Conservation (phyloP, 495 filamentous ascomycete genomes). For the Aspergillus taichungensis region DNA sequence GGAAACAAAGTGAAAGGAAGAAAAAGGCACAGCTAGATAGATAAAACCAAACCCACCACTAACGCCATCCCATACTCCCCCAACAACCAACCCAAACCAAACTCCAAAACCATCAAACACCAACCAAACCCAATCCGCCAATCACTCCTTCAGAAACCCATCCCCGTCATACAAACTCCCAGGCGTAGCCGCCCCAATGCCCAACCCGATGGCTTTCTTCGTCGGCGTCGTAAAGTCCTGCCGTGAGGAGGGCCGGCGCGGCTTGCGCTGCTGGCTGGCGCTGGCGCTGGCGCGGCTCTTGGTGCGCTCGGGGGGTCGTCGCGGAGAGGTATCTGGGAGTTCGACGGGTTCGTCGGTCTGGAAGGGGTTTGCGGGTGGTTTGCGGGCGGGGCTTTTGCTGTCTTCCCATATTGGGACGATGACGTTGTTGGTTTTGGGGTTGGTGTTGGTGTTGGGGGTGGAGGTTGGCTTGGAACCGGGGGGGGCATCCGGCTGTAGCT, state of each 20-base stretch:
- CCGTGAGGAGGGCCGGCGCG: conserved; percentile 10
- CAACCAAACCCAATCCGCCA: background rate
- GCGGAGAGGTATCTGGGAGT: conserved; percentile 9
- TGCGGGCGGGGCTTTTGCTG: background rate
- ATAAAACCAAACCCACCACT: background rate
- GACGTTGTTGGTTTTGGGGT: conserved; percentile 5
- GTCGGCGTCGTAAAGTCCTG: conserved; percentile 24
- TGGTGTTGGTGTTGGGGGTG: conserved; percentile 1
- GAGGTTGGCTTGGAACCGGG: background rate
- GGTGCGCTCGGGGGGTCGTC: background rate
- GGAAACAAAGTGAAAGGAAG: conserved; percentile 1
- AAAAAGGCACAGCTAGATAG: conserved; percentile 7
- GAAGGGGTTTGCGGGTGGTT: conserved; percentile 5
- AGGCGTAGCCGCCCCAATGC: conserved; percentile 28
- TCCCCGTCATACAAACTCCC: conserved; percentile 42
- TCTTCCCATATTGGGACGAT: conserved; percentile 38
- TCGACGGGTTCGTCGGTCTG: conserved; percentile 8
- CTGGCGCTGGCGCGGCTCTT: conserved; percentile 4
- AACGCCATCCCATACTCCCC: no score
- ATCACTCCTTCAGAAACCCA: conserved; percentile 39
- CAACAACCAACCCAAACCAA: no score
- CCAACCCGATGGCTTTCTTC: conserved; percentile 26
- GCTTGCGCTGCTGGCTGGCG: conserved; percentile 9
- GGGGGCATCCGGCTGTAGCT: background rate
- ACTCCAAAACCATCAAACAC: background rate